Evolutionary conservation across 1,139 yeast species (phyloP).

Genomic region (Geotrichum siamense): DNA sequence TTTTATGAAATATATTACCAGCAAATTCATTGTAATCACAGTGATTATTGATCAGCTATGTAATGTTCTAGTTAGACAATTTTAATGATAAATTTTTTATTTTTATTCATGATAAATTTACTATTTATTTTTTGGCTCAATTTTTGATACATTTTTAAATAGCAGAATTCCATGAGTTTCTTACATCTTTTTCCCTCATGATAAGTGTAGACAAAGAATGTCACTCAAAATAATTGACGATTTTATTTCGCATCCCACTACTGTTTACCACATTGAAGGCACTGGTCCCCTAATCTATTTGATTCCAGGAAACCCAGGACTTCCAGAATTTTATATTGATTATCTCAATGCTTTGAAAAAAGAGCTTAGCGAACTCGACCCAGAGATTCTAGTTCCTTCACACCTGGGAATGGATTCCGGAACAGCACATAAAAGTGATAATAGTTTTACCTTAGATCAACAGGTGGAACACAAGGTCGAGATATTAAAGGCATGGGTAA

Average conservation of each 20-base stretch:
- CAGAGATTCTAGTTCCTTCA: constrained; percentile 47
- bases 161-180: too few relatives aligned
- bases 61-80: too few relatives aligned
- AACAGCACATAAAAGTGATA: constrained; percentile 19
- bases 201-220: constrained; percentile 10
- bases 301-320: constrained; percentile 66
- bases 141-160: too few relatives aligned
- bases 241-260: constrained; percentile 18
- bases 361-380: constrained; percentile 34
- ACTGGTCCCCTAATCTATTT: constrained; percentile 42
- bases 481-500: constrained; percentile 35
- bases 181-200: background rate
- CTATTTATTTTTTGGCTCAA: too few relatives aligned
- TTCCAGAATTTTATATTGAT: constrained; percentile 49
- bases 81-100: too few relatives aligned
- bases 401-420: constrained; percentile 44
- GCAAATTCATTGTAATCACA: too few relatives aligned
- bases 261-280: constrained; percentile 22
- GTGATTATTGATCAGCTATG: too few relatives aligned
- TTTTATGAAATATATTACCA: too few relatives aligned
- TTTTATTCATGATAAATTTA: too few relatives aligned
- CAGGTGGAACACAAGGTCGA: constrained; percentile 48
- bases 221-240: constrained; percentile 12
- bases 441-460: constrained; percentile 39
- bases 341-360: constrained; percentile 44